Percentiles rank a stretch among this genome's conserved stretches.
phyloP scores from a whole-genome alignment of 1,284 basidiomycete genomes.

The Inonotus hispidus region DNA sequence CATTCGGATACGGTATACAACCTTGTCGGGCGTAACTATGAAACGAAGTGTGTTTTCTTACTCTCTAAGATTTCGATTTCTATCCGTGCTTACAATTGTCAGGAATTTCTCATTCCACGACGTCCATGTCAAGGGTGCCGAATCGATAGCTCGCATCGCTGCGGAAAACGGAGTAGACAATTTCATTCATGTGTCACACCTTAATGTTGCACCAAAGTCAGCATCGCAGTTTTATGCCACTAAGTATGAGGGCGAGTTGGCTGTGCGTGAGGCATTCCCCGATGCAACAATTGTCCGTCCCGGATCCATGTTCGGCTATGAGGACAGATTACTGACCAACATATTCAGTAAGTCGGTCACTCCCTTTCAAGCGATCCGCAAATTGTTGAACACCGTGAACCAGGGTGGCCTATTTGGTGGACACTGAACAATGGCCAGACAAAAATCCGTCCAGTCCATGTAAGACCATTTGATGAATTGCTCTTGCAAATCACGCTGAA shows the following conservation, averaged over 20 bases:
- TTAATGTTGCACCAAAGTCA: slow-evolving; percentile 84
- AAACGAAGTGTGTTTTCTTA: slow-evolving; percentile 72
- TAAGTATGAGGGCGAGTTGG: slow-evolving; percentile 89
- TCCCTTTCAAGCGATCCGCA: background rate
- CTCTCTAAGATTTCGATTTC: slow-evolving; percentile 7
- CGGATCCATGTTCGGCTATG: slow-evolving; percentile 82
- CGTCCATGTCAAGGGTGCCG: slow-evolving; percentile 78
- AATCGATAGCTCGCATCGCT: slow-evolving; percentile 78
- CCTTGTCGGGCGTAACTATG: slow-evolving; percentile 83
- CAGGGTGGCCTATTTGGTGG: slow-evolving; percentile 93
- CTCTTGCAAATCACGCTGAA: background rate
- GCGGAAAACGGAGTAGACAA: slow-evolving; percentile 76
- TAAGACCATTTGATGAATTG: slow-evolving; percentile 36
- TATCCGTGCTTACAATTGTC: slow-evolving; percentile 26
- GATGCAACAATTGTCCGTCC: slow-evolving; percentile 90
- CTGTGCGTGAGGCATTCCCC: slow-evolving; percentile 82
- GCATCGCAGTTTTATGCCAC: slow-evolving; percentile 82
- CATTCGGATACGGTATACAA: slow-evolving; percentile 99
- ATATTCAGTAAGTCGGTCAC: slow-evolving; percentile 67
- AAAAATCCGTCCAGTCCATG: slow-evolving; percentile 88
- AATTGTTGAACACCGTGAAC: slow-evolving; percentile 19
- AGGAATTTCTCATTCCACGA: slow-evolving; percentile 83
- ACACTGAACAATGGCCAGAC: slow-evolving; percentile 88
- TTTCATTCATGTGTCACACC: slow-evolving; percentile 92
- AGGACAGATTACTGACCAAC: slow-evolving; percentile 93